Evolutionary conservation across 495 filamentous ascomycete species (phyloP).

Genomic region (Lophiostoma macrostomum): DNA sequence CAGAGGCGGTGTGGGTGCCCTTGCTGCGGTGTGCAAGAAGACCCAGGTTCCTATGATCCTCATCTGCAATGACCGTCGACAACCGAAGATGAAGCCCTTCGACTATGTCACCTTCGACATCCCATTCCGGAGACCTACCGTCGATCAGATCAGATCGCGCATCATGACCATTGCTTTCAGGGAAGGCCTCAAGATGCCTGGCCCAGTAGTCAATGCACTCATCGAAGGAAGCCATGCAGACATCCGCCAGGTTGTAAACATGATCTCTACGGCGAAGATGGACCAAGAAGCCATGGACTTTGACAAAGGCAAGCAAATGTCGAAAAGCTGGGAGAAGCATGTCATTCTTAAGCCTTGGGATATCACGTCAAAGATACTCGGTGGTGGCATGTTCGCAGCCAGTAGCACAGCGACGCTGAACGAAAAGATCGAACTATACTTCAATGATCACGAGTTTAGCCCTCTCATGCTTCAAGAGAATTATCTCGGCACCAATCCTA

Average conservation of each 20-base stretch:
- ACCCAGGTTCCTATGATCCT: constrained; percentile 92
- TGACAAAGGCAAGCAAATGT: constrained; percentile 83
- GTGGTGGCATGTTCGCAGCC: constrained; percentile 76
- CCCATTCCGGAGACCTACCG: constrained; percentile 82
- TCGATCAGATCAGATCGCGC: constrained; percentile 80
- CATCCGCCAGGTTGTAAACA: constrained; percentile 98
- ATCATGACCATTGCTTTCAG: constrained; percentile 93
- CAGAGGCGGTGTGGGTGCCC: constrained; percentile 88
- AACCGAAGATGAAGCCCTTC: constrained; percentile 98
- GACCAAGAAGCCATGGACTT: constrained; percentile 76
- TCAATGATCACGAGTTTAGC: constrained; percentile 97
- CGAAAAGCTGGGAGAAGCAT: constrained; percentile 97
- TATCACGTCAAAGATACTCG: constrained; percentile 88
- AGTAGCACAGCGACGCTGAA: constrained; percentile 81
- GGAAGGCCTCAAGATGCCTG: constrained; percentile 81
- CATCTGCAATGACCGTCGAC: constrained; percentile 91
- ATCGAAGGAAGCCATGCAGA: constrained; percentile 94
- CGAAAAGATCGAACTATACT: constrained; percentile 98
- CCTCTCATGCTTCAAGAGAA: constrained; percentile 98
- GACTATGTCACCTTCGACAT: constrained; percentile 79
- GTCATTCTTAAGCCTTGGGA: constrained; percentile 97
- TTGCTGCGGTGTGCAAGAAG: constrained; percentile 92
- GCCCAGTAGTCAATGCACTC: constrained; percentile 84
- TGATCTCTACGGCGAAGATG: constrained; percentile 89
- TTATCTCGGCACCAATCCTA: constrained; percentile 79